Evolutionary conservation across 2,329 filamentous ascomycete species (phyloP).

Genomic region (Alternaria angustiovoidea): DNA sequence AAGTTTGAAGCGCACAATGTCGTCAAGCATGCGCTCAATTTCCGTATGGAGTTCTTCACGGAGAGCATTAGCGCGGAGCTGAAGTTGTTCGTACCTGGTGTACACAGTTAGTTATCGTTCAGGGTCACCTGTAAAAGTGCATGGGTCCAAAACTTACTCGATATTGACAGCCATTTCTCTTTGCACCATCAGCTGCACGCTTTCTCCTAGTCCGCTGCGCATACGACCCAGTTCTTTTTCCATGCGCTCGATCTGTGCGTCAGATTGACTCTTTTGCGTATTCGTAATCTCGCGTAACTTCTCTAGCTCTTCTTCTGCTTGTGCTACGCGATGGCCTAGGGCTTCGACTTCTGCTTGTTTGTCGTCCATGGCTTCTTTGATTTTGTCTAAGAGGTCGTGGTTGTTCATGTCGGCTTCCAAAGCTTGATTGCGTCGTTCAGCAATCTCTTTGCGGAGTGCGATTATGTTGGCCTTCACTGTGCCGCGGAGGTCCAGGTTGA

Average conservation of each 20-base stretch:
- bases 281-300: constrained; percentile 87
- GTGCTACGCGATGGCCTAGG: constrained; percentile 84
- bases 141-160: constrained; percentile 67
- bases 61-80: constrained; percentile 80
- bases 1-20: constrained; percentile 98
- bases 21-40: constrained; percentile 93
- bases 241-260: constrained; percentile 97
- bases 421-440: constrained; percentile 81
- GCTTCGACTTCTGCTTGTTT: constrained; percentile 92
- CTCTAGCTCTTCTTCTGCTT: constrained; percentile 92
- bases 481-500: constrained; percentile 88
- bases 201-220: constrained; percentile 82
- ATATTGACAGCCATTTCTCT: constrained; percentile 96
- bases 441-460: constrained; percentile 84
- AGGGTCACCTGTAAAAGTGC: not conserved
- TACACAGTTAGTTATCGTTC: constrained; percentile 10
- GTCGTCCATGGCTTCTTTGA: constrained; percentile 96
- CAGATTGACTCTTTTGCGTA: constrained; percentile 85
- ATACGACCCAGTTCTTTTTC: constrained; percentile 97
- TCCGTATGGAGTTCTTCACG: constrained; percentile 98
- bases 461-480: constrained; percentile 81
- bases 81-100: constrained; percentile 86
- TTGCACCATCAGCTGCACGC: constrained; percentile 90
- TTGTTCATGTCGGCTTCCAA: constrained; percentile 94
- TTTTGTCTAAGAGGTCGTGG: constrained; percentile 89